These are phyloP conservation scores for Botrytis hyacinthi DNA, from an alignment of 2,329 filamentous ascomycete genomes.

Conservation along the genomic window DNA sequence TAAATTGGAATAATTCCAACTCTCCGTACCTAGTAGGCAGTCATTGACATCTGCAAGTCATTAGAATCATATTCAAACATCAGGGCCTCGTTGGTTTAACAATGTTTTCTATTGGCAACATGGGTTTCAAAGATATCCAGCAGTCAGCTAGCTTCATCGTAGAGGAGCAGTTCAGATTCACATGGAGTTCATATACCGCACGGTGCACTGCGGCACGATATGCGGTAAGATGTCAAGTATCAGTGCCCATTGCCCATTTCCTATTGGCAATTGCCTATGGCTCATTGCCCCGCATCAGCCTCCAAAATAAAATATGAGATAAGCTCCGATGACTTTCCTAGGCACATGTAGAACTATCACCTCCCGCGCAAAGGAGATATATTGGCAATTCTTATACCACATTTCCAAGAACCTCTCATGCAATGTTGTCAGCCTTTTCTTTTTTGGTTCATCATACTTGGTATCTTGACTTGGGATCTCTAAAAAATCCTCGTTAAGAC, in stretches of 20 bases:
- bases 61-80: neutral
- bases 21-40: neutral
- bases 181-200: neutral
- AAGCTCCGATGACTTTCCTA: slow-evolving; percentile 2
- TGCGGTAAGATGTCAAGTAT: neutral
- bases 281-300: neutral
- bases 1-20: neutral
- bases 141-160: neutral
- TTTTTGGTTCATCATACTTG: neutral
- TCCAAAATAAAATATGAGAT: neutral
- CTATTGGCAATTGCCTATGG: neutral
- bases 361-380: neutral
- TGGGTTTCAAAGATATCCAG: neutral
- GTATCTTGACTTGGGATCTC: neutral
- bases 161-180: neutral
- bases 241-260: neutral
- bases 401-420: neutral
- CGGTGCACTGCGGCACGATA: neutral
- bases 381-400: neutral
- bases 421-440: no score
- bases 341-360: neutral
- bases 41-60: neutral
- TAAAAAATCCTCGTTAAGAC: neutral
- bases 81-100: neutral
- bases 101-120: neutral